Base-by-base conservation (phyloP, 1,139 yeast genomes). In the Sugiyamaella sp. region DNA sequence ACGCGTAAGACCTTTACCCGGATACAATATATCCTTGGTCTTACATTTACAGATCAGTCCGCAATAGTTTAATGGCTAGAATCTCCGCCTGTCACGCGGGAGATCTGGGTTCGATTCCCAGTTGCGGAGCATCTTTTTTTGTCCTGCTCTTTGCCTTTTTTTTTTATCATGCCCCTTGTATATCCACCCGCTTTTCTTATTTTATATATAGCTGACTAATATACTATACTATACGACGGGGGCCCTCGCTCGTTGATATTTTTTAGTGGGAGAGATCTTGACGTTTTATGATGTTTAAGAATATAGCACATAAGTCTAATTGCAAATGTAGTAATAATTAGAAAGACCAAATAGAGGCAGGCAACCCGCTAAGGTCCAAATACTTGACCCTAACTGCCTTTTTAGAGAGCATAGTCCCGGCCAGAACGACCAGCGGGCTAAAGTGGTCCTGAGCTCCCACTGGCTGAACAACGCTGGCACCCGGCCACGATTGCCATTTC, bases 31-130 rank as follows among this genome's bases (percentile, higher is more conserved):
- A n/a, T n/a, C n/a, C n/a, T n/a, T n/a, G n/a, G n/a, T n/a, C n/a
- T n/a, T n/a, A n/a, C n/a, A n/a, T 29, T 12, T 12, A 8, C 35
- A 29, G 8, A 6, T 10, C 8, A 29, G 14, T 57, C 59, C 53
- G 57, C 58, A 53, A 57, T 57, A 57, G 59, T 57, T 55, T 57
- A 57, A 52, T 55, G 59, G 59, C 53, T 47, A 57, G 59, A 55
- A 57, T 57, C 49, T 57, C 59, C 59, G 59, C 59, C 59, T 57
- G 59, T 57, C 58, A 57, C 59, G 59, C 59, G 59, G 59, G 59
- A 51, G 59, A 57, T 52, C 59, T 53, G 59, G 57, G 59, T 57
- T 57, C 59, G 51, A 57, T 57, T 57, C 59, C 57, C 59, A 53
- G 59, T 57, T 53, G 58, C 58, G 53, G 59, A 57, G 59, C 37